Percentiles rank a stretch among this genome's conserved stretches.
phyloP scores from a whole-genome alignment of 163 green algal species.

The Scenedesmus sp. region DNA sequence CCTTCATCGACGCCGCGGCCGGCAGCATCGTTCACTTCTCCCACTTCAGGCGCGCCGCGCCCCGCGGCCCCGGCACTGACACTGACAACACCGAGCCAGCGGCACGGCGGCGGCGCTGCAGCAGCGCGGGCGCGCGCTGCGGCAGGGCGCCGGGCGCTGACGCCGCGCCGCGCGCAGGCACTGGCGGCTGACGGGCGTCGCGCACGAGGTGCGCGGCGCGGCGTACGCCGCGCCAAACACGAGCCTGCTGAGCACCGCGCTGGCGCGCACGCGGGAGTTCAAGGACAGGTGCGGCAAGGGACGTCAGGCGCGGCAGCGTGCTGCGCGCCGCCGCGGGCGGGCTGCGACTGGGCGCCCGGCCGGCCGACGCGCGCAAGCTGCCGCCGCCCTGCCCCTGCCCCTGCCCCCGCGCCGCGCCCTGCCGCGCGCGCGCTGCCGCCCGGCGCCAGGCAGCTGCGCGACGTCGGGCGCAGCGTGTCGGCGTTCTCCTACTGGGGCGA shows the following conservation, averaged over 20 bases:
- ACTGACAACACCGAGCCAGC: not conserved
- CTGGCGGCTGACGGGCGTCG: slow-evolving; percentile 71
- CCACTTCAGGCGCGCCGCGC: slow-evolving; percentile 61
- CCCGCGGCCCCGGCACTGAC: not conserved
- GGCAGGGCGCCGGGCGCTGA: not conserved
- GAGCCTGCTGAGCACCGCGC: slow-evolving; percentile 68
- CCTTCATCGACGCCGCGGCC: slow-evolving; percentile 47
- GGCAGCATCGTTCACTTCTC: slow-evolving; percentile 76
- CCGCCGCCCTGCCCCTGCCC: no score
- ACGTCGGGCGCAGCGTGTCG: slow-evolving; percentile 65
- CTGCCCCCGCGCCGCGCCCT: not conserved
- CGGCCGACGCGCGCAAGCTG: no score
- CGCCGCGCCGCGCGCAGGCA: slow-evolving; percentile 33
- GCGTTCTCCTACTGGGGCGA: slow-evolving; percentile 74
- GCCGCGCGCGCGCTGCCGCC: not conserved
- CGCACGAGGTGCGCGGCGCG: slow-evolving; percentile 70
- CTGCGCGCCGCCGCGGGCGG: not conserved
- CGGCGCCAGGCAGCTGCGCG: slow-evolving; percentile 34
- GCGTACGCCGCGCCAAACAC: slow-evolving; percentile 67
- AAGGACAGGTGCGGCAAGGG: slow-evolving; percentile 37
- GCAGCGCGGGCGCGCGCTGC: not conserved
- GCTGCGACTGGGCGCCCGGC: no score
- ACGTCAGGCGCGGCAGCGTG: not conserved
- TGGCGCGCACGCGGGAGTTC: slow-evolving; percentile 51
- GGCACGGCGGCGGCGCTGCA: not conserved